These are phyloP conservation scores for Yarrowia porcina DNA, from an alignment of 805 yeast species.

Conservation along the genomic window DNA sequence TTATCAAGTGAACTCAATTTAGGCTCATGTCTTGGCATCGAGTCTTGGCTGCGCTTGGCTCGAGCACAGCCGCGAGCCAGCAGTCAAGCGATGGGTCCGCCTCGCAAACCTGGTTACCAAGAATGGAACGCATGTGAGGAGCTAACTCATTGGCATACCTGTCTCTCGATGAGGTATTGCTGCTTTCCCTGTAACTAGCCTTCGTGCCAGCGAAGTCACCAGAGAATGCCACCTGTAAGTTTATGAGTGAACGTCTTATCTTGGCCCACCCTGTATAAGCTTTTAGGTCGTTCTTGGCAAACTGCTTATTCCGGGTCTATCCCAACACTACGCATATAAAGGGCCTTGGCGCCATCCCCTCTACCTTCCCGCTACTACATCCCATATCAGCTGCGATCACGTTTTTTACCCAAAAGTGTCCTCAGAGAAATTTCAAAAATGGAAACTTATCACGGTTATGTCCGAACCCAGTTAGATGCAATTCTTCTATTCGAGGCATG, in stretches of 20 bases:
- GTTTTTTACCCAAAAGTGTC: constrained; percentile 54
- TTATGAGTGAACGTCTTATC: constrained; percentile 1
- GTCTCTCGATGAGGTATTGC: too few relatives aligned
- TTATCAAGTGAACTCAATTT: neutral
- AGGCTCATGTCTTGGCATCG: constrained; percentile 21
- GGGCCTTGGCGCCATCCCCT: constrained; percentile 20
- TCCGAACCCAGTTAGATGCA: constrained; percentile 59
- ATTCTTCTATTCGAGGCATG: constrained; percentile 64
- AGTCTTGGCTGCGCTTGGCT: constrained; percentile 24
- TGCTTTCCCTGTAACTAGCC: too few relatives aligned
- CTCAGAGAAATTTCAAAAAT: constrained; percentile 40
- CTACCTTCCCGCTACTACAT: neutral
- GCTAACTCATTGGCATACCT: too few relatives aligned
- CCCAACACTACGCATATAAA: constrained; percentile 23
- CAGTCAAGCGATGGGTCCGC: neutral
- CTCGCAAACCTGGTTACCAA: too few relatives aligned
- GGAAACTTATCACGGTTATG: constrained; percentile 61
- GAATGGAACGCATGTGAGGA: too few relatives aligned
- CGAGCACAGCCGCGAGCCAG: constrained; percentile 15
- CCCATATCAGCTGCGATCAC: constrained; percentile 22
- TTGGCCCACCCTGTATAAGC: constrained; percentile 25
- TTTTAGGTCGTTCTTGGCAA: constrained; percentile 22
- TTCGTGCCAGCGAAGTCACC: too few relatives aligned
- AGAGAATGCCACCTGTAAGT: neutral
- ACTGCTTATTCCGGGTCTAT: constrained; percentile 25